Percentiles rank a stretch among this genome's conserved stretches.
phyloP scores from a whole-genome alignment of 805 yeast genomes.

The Cyberlindnera subsufficiens region DNA sequence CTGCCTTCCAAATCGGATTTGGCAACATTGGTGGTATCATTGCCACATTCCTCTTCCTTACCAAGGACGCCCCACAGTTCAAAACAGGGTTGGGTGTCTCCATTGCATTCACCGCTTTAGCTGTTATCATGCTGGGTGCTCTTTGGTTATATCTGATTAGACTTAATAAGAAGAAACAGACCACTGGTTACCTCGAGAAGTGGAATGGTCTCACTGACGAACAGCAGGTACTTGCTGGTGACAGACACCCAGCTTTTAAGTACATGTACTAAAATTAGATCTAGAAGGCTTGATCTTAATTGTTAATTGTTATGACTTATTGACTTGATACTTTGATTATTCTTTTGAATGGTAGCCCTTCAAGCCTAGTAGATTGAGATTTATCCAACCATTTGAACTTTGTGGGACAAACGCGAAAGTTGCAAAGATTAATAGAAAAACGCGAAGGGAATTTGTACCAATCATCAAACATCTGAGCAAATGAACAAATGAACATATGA shows the following conservation, averaged over 20 bases:
- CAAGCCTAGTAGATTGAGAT: too few relatives aligned
- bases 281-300: too few relatives aligned
- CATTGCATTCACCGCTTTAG: conserved; percentile 36
- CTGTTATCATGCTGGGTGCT: conserved; percentile 30
- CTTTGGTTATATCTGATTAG: conserved; percentile 27
- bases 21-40: conserved; percentile 37
- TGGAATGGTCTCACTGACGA: conserved; percentile 26
- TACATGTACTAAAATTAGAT: conserved; percentile 33
- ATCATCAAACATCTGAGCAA: too few relatives aligned
- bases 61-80: conserved; percentile 34
- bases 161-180: conserved; percentile 32
- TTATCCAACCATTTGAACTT: too few relatives aligned
- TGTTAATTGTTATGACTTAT: too few relatives aligned
- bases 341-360: too few relatives aligned
- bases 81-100: conserved; percentile 35
- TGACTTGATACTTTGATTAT: too few relatives aligned
- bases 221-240: conserved; percentile 32
- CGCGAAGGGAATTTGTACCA: too few relatives aligned
- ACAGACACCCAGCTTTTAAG: conserved; percentile 38
- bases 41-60: conserved; percentile 31
- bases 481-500: not conserved
- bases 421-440: too few relatives aligned
- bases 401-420: too few relatives aligned
- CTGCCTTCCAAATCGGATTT: conserved; percentile 33
- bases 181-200: conserved; percentile 24